Conservation (phyloP, 768 basidiomycete species). For the Tremella mesenterica region DNA sequence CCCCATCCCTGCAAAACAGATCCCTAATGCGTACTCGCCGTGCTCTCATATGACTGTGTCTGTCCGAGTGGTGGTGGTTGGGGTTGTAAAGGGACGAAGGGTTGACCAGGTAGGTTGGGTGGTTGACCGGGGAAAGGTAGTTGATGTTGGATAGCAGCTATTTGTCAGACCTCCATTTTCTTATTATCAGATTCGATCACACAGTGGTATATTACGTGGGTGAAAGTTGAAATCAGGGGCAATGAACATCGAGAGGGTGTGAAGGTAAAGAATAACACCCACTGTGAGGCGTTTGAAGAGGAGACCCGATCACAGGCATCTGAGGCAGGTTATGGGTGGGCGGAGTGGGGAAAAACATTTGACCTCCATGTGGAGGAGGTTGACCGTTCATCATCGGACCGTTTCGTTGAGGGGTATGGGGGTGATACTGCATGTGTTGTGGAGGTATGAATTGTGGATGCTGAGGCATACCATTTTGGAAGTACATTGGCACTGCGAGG, state of each 20-base stretch:
- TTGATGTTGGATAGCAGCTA: slow-evolving; percentile 16
- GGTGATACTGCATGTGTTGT: slow-evolving; percentile 30
- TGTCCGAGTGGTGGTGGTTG: background rate
- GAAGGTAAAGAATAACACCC: slow-evolving; percentile 8
- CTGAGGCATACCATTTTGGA: slow-evolving; percentile 32
- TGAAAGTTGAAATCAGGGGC: too few species aligned
- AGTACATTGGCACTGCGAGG: slow-evolving; percentile 31
- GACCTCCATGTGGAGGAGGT: slow-evolving; percentile 2
- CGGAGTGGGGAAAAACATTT: slow-evolving; percentile 8
- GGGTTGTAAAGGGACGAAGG: background rate
- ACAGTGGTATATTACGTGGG: too few species aligned
- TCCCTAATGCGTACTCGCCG: background rate
- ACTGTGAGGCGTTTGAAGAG: slow-evolving; percentile 38
- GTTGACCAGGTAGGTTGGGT: background rate
- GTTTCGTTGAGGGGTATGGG: slow-evolving; percentile 20
- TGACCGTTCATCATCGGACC: slow-evolving; percentile 10
- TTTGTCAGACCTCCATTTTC: background rate
- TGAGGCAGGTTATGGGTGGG: slow-evolving; percentile 3
- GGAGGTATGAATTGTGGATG: slow-evolving; percentile 29
- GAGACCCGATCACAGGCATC: slow-evolving; percentile 6
- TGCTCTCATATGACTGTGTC: background rate
- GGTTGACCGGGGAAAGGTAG: slow-evolving; percentile 17
- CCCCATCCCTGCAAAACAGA: too few species aligned
- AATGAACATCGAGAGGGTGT: background rate
- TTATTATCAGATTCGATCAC: too few species aligned